These are phyloP conservation scores for Sarocladium kiliense DNA, from an alignment of 2,329 filamentous ascomycete genomes.

Conservation along the genomic window DNA sequence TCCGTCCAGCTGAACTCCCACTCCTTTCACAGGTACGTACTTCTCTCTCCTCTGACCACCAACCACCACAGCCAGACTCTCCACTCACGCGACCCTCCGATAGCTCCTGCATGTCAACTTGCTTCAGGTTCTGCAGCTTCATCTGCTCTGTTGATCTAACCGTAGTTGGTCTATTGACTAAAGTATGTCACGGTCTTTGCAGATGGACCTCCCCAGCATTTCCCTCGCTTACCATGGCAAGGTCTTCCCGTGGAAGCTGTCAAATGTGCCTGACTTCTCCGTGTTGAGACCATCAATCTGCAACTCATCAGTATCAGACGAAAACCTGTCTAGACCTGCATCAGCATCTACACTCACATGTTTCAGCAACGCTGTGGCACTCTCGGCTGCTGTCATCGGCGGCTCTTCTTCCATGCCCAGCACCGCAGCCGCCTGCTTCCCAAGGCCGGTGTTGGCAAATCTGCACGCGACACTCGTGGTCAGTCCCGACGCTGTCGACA, in stretches of 20 bases:
- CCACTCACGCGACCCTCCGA: background rate
- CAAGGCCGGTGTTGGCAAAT: constrained; percentile 15
- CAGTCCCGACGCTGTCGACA: background rate
- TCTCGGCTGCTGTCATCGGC: constrained; percentile 11
- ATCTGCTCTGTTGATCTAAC: background rate
- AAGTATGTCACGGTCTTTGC: background rate
- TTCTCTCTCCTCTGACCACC: background rate
- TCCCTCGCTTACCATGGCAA: constrained; percentile 13
- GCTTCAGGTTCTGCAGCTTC: background rate
- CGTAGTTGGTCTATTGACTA: too few species aligned
- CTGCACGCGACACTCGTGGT: background rate
- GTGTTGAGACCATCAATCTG: constrained; percentile 12
- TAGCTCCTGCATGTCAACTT: background rate
- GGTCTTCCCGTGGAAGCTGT: constrained; percentile 10
- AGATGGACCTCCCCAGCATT: background rate
- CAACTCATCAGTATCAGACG: background rate
- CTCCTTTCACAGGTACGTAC: background rate
- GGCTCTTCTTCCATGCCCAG: constrained; percentile 12
- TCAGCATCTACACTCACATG: constrained; percentile 9
- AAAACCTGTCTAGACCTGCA: background rate
- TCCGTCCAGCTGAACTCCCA: background rate
- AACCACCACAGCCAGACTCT: background rate
- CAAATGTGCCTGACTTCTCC: constrained; percentile 15
- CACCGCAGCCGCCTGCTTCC: constrained; percentile 10
- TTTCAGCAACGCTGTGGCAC: constrained; percentile 10